These are phyloP conservation scores for Leccinum griseonigrum DNA, from an alignment of 1,284 basidiomycete genomes.

Conservation along the genomic window DNA sequence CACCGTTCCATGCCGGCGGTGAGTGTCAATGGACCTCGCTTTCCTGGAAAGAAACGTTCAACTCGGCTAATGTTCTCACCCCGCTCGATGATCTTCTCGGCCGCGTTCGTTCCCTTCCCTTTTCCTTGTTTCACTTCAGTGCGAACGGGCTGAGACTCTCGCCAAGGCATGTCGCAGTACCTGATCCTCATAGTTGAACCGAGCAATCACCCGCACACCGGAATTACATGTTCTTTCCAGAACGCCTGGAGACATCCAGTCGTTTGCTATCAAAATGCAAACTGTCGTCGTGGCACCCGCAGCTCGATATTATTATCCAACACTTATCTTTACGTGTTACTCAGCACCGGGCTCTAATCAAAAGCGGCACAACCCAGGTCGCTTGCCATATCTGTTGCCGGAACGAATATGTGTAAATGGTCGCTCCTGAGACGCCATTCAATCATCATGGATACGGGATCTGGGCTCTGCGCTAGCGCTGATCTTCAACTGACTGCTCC, in stretches of 20 bases:
- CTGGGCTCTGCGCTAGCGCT: not conserved
- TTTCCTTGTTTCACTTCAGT: slow-evolving; percentile 1
- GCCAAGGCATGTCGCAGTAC: not conserved
- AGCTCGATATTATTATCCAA: not conserved
- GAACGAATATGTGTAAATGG: not conserved
- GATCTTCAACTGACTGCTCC: not conserved
- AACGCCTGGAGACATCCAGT: not conserved
- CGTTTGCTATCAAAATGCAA: not conserved
- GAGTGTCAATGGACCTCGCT: not conserved
- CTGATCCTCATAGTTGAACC: slow-evolving; percentile 2
- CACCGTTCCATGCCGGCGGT: not conserved
- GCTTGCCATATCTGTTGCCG: slow-evolving; percentile 10
- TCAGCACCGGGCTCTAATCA: not conserved
- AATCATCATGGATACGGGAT: slow-evolving; percentile 18
- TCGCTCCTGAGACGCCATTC: slow-evolving; percentile 4
- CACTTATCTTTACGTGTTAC: slow-evolving; percentile 5
- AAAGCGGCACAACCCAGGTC: slow-evolving; percentile 5
- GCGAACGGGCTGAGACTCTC: not conserved
- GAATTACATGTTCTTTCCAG: not conserved
- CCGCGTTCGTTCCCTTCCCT: not conserved
- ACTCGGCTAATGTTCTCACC: slow-evolving; percentile 5
- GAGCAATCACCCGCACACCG: not conserved
- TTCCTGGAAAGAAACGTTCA: slow-evolving; percentile 2
- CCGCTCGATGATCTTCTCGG: slow-evolving; percentile 2
- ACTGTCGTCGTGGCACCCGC: slow-evolving; percentile 10